These are phyloP conservation scores for Stellera chamaejasme DNA, from an alignment of 345 rosid genomes.

Conservation along the genomic window DNA sequence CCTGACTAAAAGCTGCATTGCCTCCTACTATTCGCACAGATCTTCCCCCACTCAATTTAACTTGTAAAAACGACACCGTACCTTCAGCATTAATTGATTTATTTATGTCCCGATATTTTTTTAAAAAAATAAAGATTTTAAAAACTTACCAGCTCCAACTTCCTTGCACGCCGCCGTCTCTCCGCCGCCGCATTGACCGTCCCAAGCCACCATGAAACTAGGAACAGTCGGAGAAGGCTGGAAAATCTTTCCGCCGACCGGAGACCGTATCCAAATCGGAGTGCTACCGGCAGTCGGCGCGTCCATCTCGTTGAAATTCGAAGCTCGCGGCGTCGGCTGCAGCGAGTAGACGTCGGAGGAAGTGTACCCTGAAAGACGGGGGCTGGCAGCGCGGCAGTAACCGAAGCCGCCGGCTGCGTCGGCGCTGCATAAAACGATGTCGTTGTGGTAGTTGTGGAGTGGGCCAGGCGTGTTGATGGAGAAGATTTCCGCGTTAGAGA, in stretches of 20 bases:
- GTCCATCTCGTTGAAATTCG: slow-evolving; percentile 46
- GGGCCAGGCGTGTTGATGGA: slow-evolving; percentile 40
- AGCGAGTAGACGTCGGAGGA: slow-evolving; percentile 75
- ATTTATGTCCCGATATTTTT: not conserved
- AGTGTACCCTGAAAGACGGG: slow-evolving; percentile 58
- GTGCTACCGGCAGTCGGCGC: slow-evolving; percentile 14
- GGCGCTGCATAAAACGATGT: slow-evolving; percentile 41
- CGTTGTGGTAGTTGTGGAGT: slow-evolving; percentile 19
- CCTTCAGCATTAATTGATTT: not conserved
- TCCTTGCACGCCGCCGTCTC: slow-evolving; percentile 23
- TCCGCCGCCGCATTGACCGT: slow-evolving; percentile 20
- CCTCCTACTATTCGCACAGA: not conserved
- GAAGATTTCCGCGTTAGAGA: slow-evolving; percentile 42
- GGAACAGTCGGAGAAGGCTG: slow-evolving; percentile 33
- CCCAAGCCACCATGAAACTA: slow-evolving; percentile 20
- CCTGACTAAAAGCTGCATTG: slow-evolving; percentile 11
- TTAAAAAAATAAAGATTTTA: not conserved
- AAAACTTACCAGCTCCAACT: slow-evolving; percentile 14
- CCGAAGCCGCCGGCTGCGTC: slow-evolving; percentile 39
- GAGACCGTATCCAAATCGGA: slow-evolving; percentile 36
- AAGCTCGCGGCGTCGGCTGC: slow-evolving; percentile 46
- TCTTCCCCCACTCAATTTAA: not conserved
- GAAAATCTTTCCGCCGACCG: slow-evolving; percentile 29
- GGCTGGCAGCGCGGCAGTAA: slow-evolving; percentile 47
- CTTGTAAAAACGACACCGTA: not conserved